Percentiles rank a stretch among this genome's conserved stretches.
phyloP scores from a whole-genome alignment of 371 early-diverging fungal genomes.

The Mucor irregularis region DNA sequence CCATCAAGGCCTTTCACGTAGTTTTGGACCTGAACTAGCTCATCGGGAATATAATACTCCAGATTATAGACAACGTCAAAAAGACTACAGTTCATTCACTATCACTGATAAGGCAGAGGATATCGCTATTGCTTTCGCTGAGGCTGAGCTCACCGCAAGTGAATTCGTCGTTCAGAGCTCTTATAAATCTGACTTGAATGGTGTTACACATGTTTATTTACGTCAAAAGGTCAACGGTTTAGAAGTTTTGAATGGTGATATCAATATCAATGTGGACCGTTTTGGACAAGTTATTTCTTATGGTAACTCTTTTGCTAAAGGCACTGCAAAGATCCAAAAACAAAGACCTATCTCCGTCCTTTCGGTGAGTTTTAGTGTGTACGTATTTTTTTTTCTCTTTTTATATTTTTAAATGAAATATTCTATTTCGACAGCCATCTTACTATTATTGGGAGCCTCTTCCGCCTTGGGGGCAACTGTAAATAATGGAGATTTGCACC shows the following conservation, averaged over 20 bases:
- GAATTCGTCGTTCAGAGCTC: constrained; percentile 59
- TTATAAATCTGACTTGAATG: constrained; percentile 72
- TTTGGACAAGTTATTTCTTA: constrained; percentile 71
- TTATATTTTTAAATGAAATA: constrained; percentile 10
- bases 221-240: constrained; percentile 73
- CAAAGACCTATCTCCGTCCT: constrained; percentile 2
- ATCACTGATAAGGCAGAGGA: constrained; percentile 27
- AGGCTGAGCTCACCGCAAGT: constrained; percentile 35
- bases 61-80: constrained; percentile 10
- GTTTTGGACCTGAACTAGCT: constrained; percentile 37
- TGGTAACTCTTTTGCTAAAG: constrained; percentile 70
- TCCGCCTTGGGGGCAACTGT: constrained; percentile 6
- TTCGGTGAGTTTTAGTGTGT: constrained; percentile 15
- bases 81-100: constrained; percentile 7
- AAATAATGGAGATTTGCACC: constrained; percentile 12
- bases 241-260: constrained; percentile 79
- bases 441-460: constrained; percentile 10
- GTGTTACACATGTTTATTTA: constrained; percentile 83
- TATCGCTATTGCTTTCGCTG: constrained; percentile 52
- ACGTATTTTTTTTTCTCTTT: too few relatives aligned
- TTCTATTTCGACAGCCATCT: constrained; percentile 14
- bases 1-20: constrained; percentile 23
- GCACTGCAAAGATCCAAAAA: not conserved
- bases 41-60: constrained; percentile 26
- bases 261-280: constrained; percentile 79